These are phyloP conservation scores for Fusarium nisikadoi DNA, from an alignment of 2,329 filamentous ascomycete genomes.

Conservation along the genomic window DNA sequence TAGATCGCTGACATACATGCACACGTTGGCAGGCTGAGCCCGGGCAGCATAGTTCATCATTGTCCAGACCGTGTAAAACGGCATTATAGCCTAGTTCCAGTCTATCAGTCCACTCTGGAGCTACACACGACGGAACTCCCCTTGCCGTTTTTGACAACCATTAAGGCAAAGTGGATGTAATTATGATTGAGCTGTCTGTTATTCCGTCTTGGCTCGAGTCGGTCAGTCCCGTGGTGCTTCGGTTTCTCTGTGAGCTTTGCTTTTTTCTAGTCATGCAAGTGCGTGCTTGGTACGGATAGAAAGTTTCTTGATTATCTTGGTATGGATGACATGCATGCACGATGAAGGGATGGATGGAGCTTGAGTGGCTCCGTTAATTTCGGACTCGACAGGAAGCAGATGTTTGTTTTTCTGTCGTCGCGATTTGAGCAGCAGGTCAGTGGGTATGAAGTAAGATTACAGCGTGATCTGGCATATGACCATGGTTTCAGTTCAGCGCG, in stretches of 20 bases:
- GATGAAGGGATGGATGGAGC: constrained; percentile 11
- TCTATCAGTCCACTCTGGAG: not conserved
- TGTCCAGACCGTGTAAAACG: not conserved
- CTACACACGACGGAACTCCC: not conserved
- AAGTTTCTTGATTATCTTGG: constrained; percentile 4
- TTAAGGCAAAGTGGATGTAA: not conserved
- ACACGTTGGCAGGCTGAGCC: not conserved
- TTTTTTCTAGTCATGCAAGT: constrained; percentile 24
- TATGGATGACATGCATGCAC: constrained; percentile 34
- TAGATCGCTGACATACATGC: not conserved
- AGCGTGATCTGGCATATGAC: constrained; percentile 20
- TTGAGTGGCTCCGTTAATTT: constrained; percentile 30
- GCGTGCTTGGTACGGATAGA: not conserved
- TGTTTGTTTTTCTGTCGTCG: constrained; percentile 11
- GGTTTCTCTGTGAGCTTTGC: not conserved
- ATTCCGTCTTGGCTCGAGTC: not conserved
- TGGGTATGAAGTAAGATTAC: constrained; percentile 36
- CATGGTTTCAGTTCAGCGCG: constrained; percentile 28
- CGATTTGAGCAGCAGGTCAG: constrained; percentile 14
- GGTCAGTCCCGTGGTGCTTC: constrained; percentile 10
- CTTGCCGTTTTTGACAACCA: not conserved
- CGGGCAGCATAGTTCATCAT: not conserved
- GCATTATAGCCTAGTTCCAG: not conserved
- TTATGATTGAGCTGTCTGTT: not conserved
- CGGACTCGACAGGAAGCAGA: constrained; percentile 5